A percentile compares a stretch with the other conserved stretches of the same genome.
phyloP scores from a whole-genome alignment of 78 protist genomes.

The Anaeramoeba flamelloides region DNA sequence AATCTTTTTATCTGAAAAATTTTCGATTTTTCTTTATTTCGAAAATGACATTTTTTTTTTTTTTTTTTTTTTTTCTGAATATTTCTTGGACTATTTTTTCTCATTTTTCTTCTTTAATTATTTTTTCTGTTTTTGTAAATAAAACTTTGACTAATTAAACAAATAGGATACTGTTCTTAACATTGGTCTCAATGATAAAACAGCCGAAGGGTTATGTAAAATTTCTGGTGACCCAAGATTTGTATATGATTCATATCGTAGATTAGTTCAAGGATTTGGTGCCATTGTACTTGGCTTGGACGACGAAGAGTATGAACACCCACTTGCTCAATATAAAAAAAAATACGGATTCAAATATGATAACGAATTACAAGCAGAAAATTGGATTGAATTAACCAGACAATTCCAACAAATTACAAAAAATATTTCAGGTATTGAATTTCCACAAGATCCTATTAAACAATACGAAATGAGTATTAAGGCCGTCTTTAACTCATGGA shows the following conservation, averaged over 20 bases:
- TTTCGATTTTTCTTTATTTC: too few species aligned
- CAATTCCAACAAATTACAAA: conserved; percentile 13
- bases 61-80: too few species aligned
- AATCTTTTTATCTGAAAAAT: too few species aligned
- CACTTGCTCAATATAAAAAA: conserved; percentile 18
- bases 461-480: conserved; percentile 29
- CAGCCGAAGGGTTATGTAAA: conserved; percentile 17
- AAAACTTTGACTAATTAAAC: too few species aligned
- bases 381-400: conserved; percentile 19
- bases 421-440: conserved; percentile 3
- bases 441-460: conserved; percentile 46
- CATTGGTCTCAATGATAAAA: conserved; percentile 42
- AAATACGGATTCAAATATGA: conserved; percentile 1
- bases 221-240: conserved; percentile 29
- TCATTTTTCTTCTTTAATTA: too few species aligned
- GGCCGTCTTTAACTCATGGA: conserved; percentile 55
- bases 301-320: conserved; percentile 29
- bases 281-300: conserved; percentile 32
- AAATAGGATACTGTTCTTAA: conserved; percentile 71
- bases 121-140: too few species aligned
- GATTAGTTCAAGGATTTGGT: conserved; percentile 51
- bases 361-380: conserved; percentile 30
- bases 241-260: conserved; percentile 52
- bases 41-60: too few species aligned
- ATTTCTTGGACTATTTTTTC: too few species aligned